Evolutionary conservation across 805 yeast species (phyloP).

Genomic region (Starmerella lactis-condensi): DNA sequence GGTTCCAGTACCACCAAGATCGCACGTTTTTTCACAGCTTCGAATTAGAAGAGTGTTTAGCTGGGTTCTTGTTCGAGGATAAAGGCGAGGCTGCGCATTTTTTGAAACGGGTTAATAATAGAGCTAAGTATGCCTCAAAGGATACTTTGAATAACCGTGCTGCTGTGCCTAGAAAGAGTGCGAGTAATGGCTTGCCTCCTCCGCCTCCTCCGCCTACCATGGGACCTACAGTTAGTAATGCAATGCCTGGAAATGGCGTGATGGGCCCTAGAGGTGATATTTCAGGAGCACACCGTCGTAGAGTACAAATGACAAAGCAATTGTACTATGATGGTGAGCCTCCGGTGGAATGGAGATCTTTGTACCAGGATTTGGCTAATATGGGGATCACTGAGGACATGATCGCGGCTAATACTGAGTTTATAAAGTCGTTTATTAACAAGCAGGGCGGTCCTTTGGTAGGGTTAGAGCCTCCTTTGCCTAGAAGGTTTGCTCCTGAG

Average conservation of each 20-base stretch:
- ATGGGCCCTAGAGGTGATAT: slow-evolving; percentile 52
- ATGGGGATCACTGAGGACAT: slow-evolving; percentile 74
- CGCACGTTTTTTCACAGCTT: slow-evolving; percentile 87
- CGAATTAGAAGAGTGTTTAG: slow-evolving; percentile 76
- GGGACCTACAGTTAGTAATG: not conserved
- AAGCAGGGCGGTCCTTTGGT: slow-evolving; percentile 63
- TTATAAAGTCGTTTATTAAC: slow-evolving; percentile 58
- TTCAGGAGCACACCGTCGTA: slow-evolving; percentile 18
- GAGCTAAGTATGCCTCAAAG: slow-evolving; percentile 72
- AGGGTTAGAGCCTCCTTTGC: slow-evolving; percentile 71
- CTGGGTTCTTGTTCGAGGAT: slow-evolving; percentile 79
- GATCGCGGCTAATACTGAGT: slow-evolving; percentile 72
- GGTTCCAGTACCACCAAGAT: slow-evolving; percentile 82
- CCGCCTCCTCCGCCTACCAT: slow-evolving; percentile 14
- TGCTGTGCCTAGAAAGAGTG: slow-evolving; percentile 56
- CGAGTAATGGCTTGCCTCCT: slow-evolving; percentile 12
- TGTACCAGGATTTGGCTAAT: slow-evolving; percentile 51
- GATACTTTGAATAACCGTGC: slow-evolving; percentile 71
- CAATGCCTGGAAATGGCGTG: not conserved
- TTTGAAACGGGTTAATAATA: slow-evolving; percentile 50
- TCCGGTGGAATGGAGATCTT: slow-evolving; percentile 66
- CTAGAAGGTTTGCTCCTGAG: slow-evolving; percentile 30
- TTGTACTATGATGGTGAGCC: slow-evolving; percentile 62
- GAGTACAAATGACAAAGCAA: slow-evolving; percentile 19
- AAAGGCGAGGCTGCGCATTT: slow-evolving; percentile 74